Conservation (phyloP, 441 rosid species). For the Euphorbia schlechtendalii region DNA sequence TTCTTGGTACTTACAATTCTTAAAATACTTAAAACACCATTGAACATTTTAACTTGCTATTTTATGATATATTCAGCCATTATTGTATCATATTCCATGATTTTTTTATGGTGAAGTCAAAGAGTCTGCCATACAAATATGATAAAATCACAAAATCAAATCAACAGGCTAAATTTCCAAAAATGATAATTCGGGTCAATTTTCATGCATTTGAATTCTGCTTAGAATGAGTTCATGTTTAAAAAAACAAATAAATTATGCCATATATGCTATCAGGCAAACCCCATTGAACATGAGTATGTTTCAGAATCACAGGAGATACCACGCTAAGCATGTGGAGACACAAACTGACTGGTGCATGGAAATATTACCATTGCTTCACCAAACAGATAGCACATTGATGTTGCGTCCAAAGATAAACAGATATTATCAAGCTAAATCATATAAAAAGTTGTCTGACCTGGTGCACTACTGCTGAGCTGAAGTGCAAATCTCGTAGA, state of each 20-base stretch:
- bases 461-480: slow-evolving; percentile 96
- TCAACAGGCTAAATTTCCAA: too few species aligned
- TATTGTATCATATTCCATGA: neutral
- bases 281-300: neutral
- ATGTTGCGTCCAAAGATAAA: neutral
- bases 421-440: slow-evolving; percentile 9
- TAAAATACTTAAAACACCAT: neutral
- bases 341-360: neutral
- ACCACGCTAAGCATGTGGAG: neutral
- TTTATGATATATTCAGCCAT: neutral
- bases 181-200: neutral
- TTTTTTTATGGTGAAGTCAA: neutral
- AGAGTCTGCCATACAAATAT: neutral
- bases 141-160: neutral
- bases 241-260: neutral
- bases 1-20: neutral
- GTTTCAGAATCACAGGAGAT: neutral
- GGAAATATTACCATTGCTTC: neutral
- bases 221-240: neutral
- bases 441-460: slow-evolving; percentile 25
- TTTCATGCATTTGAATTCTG: neutral
- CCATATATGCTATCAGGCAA: neutral
- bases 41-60: neutral
- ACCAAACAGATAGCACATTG: neutral
- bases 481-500: slow-evolving; percentile 65